phyloP scores from a whole-genome alignment of 352 stramenopile genomes.

The Phytophthora megakarya region DNA sequence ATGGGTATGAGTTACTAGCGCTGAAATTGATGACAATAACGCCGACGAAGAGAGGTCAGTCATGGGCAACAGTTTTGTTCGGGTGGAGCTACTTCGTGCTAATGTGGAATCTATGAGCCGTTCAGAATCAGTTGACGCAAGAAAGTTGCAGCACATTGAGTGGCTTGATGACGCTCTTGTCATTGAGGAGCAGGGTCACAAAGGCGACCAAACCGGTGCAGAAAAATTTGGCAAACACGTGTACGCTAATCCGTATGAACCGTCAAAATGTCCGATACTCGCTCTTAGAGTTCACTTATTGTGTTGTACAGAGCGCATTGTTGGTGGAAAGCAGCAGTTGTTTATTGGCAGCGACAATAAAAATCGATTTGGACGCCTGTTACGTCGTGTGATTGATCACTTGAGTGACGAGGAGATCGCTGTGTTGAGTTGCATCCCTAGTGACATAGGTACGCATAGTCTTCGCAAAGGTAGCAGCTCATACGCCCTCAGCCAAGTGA shows the following conservation, averaged over 20 bases:
- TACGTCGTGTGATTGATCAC: background rate
- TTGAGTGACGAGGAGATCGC: background rate
- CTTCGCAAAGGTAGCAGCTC: background rate
- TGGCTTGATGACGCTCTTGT: background rate
- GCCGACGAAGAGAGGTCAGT: background rate
- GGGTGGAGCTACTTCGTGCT: slow-evolving; percentile 1
- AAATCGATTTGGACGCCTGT: background rate
- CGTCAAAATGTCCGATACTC: too few relatives aligned
- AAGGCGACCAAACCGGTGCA: background rate
- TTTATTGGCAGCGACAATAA: slow-evolving; percentile 5
- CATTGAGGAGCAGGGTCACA: slow-evolving; percentile 5
- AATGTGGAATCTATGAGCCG: slow-evolving; percentile 14
- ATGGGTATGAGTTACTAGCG: background rate
- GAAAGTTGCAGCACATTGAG: background rate
- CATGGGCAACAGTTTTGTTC: background rate
- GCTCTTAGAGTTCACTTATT: slow-evolving; percentile 4
- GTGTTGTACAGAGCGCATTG: background rate
- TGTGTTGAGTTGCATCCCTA: background rate
- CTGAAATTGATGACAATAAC: background rate
- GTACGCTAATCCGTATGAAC: too few relatives aligned
- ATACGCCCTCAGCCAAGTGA: background rate
- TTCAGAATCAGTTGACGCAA: slow-evolving; percentile 4
- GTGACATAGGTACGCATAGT: slow-evolving; percentile 3
- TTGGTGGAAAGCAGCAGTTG: slow-evolving; percentile 1
- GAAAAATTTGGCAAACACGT: too few relatives aligned